Conservation (phyloP, 2,329 filamentous ascomycete genomes). For the Microsporum ferrugineum region DNA sequence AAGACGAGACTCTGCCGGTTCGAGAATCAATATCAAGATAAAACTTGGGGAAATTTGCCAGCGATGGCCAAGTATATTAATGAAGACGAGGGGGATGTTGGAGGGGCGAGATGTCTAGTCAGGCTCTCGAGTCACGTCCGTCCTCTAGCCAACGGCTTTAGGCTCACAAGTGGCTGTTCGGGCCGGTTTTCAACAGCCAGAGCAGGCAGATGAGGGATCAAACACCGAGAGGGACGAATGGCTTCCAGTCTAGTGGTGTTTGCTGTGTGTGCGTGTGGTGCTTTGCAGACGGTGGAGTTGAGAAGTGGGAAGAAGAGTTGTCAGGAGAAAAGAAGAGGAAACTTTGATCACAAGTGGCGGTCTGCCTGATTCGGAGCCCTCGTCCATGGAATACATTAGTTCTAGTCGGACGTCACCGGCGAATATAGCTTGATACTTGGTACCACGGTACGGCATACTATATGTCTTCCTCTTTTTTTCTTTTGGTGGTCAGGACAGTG, state of each 20-base stretch:
- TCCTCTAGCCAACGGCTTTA: neutral
- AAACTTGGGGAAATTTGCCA: neutral
- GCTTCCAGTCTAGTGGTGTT: neutral
- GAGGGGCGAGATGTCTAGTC: neutral
- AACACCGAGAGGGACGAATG: neutral
- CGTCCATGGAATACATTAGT: neutral
- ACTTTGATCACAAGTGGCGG: neutral
- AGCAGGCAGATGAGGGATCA: neutral
- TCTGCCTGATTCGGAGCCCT: neutral
- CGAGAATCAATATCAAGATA: neutral
- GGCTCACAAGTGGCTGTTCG: neutral
- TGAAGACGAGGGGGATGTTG: neutral
- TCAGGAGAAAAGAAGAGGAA: neutral
- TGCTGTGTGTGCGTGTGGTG: neutral
- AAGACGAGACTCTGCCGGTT: neutral
- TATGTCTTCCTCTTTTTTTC: too few relatives aligned
- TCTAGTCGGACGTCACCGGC: neutral
- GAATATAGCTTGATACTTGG: neutral
- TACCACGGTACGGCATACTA: neutral
- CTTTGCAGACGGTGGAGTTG: neutral
- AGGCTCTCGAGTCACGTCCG: neutral
- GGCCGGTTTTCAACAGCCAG: neutral
- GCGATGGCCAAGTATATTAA: neutral
- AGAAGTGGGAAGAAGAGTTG: neutral
- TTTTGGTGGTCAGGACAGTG: neutral